Base-by-base conservation (phyloP, 2,329 filamentous ascomycete genomes). In the Scedosporium dehoogii region DNA sequence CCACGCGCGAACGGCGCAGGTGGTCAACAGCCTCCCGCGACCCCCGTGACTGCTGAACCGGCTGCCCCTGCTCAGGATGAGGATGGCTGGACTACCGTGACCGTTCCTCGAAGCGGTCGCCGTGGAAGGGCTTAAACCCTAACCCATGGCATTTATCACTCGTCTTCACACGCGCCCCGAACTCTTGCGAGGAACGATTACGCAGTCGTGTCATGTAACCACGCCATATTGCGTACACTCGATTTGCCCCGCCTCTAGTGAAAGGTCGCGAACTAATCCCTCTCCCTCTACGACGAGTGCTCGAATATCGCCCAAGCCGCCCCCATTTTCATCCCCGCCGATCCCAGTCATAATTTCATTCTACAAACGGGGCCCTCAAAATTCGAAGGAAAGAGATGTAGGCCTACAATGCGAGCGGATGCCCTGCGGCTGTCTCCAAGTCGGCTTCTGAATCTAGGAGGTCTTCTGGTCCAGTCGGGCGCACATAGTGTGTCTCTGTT, bases 61-160 rank as follows among this genome's bases (percentile, higher is more conserved):
- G 63, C 68, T 41, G 67, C 75, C 42, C 74, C 76, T 59, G 73
- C 76, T 46, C 72, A 76, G 59, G 81, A 84, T 57, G 84, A 84
- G 44, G 85, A 87, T 70, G 85, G 85, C 67, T 88, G 85, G 85
- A 85, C 83, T 65, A 87, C 82, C 27, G 85, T 85, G 6, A 59
- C 58, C 16, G 38, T 59, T n/a, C 58, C 73, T 60, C 65, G 63
- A 58, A 65, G 64, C 62, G 53, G 62, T 62, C 66, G 67, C 41
- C 65, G 67, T 59, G 67, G 51, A 18, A 55, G 51, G 23, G 51
- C 23, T 55, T 55, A 55, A 29, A 55, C 18, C 18, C 51, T 25
- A 12, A 55, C 12, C 18, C 51, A 12, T 38, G 33, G 33, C 33
- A 38, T 38, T 12, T 38, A 38, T 38, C 29, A 12, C 56, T 41